Evolutionary conservation across 176 grass and related monocot species (phyloP).

Genomic region (Bonia amplexicaulis): DNA sequence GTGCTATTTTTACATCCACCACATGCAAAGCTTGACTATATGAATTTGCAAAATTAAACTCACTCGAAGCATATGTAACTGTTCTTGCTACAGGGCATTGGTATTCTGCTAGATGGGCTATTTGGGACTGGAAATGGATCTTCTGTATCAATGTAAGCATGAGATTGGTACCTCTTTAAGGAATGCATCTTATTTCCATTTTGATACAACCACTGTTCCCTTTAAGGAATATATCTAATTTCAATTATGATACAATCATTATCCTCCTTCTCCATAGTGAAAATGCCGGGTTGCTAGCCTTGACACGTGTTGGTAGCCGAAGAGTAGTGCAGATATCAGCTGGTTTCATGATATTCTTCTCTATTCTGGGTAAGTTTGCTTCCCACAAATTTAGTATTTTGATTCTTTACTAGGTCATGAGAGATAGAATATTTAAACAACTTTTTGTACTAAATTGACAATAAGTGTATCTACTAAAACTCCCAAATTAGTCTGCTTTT

Average conservation of each 20-base stretch:
- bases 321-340: conserved; percentile 98
- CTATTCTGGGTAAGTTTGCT: conserved; percentile 62
- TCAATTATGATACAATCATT: not conserved
- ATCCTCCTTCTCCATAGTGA: conserved; percentile 47
- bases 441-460: not conserved
- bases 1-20: conserved; percentile 5
- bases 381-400: not conserved
- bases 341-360: conserved; percentile 99
- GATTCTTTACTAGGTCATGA: not conserved
- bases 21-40: not conserved
- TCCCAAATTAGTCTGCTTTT: not conserved
- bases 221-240: not conserved
- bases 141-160: conserved; percentile 89
- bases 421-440: not conserved
- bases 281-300: conserved; percentile 90
- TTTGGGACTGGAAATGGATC: conserved; percentile 97
- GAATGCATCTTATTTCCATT: not conserved
- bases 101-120: conserved; percentile 89
- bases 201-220: not conserved
- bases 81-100: conserved; percentile 67
- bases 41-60: not conserved
- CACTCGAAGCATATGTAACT: not conserved
- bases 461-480: not conserved
- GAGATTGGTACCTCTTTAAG: not conserved
- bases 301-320: conserved; percentile 91